Evolutionary conservation across 2,329 filamentous ascomycete species (phyloP).

Genomic region (Cercospora brassicicola): DNA sequence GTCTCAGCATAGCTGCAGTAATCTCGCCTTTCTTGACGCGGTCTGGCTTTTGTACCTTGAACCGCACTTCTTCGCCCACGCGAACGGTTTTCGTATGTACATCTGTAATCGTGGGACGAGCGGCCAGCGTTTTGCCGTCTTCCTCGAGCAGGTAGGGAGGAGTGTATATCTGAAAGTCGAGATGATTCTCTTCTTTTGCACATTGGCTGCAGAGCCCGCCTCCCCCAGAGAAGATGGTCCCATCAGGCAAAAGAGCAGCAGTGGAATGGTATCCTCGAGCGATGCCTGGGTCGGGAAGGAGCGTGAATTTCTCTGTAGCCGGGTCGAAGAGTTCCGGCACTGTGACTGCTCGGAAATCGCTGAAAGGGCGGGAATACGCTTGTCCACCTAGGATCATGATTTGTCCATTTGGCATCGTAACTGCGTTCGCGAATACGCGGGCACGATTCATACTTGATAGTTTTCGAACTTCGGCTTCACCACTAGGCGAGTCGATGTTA

Average conservation of each 20-base stretch:
- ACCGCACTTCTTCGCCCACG: constrained; percentile 5
- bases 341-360: constrained; percentile 25
- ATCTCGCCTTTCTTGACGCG: not conserved
- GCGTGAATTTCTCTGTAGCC: constrained; percentile 19
- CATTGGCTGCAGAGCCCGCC: constrained; percentile 52
- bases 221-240: constrained; percentile 52
- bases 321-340: constrained; percentile 27
- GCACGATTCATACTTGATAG: constrained; percentile 33
- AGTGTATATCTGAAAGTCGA: constrained; percentile 56
- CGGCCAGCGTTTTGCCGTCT: not conserved
- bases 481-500: constrained; percentile 43
- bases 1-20: constrained; percentile 45
- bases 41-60: constrained; percentile 37
- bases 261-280: constrained; percentile 54
- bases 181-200: constrained; percentile 46
- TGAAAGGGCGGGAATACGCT: constrained; percentile 22
- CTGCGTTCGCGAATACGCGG: constrained; percentile 32
- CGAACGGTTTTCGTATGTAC: constrained; percentile 3
- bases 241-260: constrained; percentile 54
- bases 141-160: constrained; percentile 55
- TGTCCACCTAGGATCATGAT: constrained; percentile 39
- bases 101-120: not conserved
- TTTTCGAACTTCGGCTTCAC: not conserved
- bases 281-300: constrained; percentile 32
- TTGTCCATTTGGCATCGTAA: constrained; percentile 38